phyloP scores from a whole-genome alignment of 2,329 filamentous ascomycete genomes.

The Talaromyces sp. region DNA sequence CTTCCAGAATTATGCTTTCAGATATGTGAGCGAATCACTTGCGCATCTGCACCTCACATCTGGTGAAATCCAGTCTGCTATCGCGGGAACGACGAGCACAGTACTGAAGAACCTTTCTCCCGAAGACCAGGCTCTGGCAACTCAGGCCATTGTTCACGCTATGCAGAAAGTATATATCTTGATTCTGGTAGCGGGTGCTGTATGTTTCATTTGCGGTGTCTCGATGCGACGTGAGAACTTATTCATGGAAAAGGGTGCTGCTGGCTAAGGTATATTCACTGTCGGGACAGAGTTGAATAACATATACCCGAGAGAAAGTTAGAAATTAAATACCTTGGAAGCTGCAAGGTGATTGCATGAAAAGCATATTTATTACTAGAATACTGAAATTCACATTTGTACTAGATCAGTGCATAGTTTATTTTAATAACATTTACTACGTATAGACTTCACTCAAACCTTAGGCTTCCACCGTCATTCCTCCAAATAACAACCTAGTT shows the following conservation, averaged over 20 bases:
- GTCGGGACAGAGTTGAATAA: not conserved
- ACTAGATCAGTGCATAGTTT: not conserved
- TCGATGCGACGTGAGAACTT: not conserved
- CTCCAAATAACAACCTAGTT: not conserved
- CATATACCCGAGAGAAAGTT: not conserved
- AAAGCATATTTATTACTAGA: not conserved
- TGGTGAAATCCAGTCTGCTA: not conserved
- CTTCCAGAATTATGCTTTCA: not conserved
- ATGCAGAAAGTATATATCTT: not conserved
- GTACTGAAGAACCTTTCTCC: not conserved
- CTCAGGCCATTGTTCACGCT: not conserved
- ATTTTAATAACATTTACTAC: not conserved
- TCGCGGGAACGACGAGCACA: not conserved
- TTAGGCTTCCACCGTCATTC: not conserved
- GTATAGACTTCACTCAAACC: not conserved
- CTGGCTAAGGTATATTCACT: not conserved
- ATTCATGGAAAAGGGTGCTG: not conserved
- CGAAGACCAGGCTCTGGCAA: not conserved
- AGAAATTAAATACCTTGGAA: not conserved
- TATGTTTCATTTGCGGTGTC: not conserved
- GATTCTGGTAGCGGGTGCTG: not conserved
- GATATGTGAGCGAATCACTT: not conserved
- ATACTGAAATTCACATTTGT: not conserved
- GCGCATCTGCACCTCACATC: not conserved
- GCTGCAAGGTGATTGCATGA: not conserved